phyloP scores from a whole-genome alignment of 352 stramenopile species.

The Phytophthora hybrid region DNA sequence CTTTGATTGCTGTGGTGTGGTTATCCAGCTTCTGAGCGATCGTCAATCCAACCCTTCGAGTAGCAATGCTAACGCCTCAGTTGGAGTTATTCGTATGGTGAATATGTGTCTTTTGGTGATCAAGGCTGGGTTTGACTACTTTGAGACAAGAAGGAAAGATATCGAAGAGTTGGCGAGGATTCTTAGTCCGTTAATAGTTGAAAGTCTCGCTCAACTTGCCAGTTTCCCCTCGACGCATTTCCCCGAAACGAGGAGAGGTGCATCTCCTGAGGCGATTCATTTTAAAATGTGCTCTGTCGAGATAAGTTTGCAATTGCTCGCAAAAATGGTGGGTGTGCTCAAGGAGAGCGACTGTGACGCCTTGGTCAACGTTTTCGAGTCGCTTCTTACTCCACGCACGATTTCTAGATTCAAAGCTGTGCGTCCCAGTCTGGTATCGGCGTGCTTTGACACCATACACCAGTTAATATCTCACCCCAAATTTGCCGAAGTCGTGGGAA shows the following conservation, averaged over 20 bases:
- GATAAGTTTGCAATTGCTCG: conserved; percentile 24
- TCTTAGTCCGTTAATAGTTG: conserved; percentile 7
- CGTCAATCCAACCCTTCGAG: neutral
- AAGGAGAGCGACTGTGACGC: conserved; percentile 5
- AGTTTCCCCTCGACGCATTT: neutral
- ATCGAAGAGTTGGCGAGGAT: conserved; percentile 11
- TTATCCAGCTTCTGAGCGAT: conserved; percentile 21
- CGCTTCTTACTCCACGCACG: conserved; percentile 7
- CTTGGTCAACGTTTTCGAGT: conserved; percentile 17
- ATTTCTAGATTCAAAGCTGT: neutral
- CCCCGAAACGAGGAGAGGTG: neutral
- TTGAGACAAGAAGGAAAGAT: conserved; percentile 18
- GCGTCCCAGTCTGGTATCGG: neutral
- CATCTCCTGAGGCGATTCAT: conserved; percentile 2
- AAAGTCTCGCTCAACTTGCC: conserved; percentile 13
- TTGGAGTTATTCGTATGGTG: conserved; percentile 25
- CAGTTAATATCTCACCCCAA: conserved; percentile 14
- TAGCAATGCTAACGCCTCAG: neutral
- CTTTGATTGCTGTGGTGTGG: conserved; percentile 28
- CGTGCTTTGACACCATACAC: conserved; percentile 15
- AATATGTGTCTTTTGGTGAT: conserved; percentile 32
- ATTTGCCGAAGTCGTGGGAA: conserved; percentile 7
- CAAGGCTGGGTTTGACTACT: conserved; percentile 25
- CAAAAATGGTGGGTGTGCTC: conserved; percentile 13
- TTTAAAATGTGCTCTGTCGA: conserved; percentile 7